Conservation (phyloP, 2,329 filamentous ascomycete genomes). For the Aspergillus persii region DNA sequence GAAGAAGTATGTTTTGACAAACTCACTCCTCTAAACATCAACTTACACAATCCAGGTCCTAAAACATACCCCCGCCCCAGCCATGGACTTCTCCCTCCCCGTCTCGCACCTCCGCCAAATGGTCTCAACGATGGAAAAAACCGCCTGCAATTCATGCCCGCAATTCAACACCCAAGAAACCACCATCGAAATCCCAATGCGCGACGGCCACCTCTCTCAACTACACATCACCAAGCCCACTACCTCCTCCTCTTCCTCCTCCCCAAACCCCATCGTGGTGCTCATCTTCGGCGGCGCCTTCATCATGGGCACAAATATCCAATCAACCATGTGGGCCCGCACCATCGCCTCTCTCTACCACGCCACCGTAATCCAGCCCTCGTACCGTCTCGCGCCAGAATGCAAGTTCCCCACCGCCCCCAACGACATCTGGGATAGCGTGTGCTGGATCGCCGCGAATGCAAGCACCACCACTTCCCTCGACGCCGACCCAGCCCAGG, state of each 20-base stretch:
- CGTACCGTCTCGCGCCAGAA: constrained; percentile 45
- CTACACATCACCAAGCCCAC: constrained; percentile 15
- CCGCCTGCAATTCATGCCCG: neutral
- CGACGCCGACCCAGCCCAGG: constrained; percentile 42
- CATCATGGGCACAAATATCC: constrained; percentile 20
- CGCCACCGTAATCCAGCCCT: constrained; percentile 22
- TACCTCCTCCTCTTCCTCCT: neutral
- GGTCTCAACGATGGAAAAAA: constrained; percentile 6
- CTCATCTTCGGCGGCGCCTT: constrained; percentile 28
- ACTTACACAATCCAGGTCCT: constrained; percentile 4
- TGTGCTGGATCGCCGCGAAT: constrained; percentile 46
- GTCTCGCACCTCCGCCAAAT: constrained; percentile 5
- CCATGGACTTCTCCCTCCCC: constrained; percentile 8
- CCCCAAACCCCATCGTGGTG: constrained; percentile 17
- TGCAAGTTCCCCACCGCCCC: constrained; percentile 46
- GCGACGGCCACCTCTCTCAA: constrained; percentile 16
- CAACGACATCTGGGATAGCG: constrained; percentile 47
- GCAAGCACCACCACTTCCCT: constrained; percentile 27
- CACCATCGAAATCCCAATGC: constrained; percentile 13
- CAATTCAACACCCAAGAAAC: constrained; percentile 1
- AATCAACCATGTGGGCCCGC: constrained; percentile 17
- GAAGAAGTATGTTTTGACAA: constrained; percentile 17
- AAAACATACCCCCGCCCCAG: constrained; percentile 2
- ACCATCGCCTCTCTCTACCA: constrained; percentile 17
- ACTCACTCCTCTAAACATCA: neutral